These are phyloP conservation scores for Phaffomyces antillensis DNA, from an alignment of 805 yeast genomes.

Conservation along the genomic window DNA sequence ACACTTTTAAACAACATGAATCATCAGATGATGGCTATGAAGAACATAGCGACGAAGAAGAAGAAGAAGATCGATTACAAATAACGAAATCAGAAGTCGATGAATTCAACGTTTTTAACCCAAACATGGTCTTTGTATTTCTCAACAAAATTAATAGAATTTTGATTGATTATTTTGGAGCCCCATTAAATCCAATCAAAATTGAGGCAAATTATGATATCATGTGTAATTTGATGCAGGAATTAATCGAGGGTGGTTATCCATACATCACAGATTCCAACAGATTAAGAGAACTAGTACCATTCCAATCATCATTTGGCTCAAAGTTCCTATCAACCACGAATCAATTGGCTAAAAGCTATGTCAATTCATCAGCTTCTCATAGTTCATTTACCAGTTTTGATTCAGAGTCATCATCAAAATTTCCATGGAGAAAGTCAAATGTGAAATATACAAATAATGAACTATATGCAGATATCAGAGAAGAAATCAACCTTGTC, in stretches of 20 bases:
- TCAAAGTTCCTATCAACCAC: conserved; percentile 30
- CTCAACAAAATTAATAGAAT: conserved; percentile 41
- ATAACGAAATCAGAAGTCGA: background rate
- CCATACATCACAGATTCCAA: conserved; percentile 72
- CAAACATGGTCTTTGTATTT: conserved; percentile 49
- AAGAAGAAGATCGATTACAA: background rate
- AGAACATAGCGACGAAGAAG: background rate
- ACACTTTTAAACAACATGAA: conserved; percentile 10
- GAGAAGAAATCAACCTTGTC: conserved; percentile 56
- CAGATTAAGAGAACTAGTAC: conserved; percentile 61
- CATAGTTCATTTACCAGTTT: conserved; percentile 6
- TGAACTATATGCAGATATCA: conserved; percentile 80
- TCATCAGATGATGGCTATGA: background rate
- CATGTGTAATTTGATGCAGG: conserved; percentile 61
- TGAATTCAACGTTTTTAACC: conserved; percentile 29
- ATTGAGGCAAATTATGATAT: conserved; percentile 67
- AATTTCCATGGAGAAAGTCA: conserved; percentile 72
- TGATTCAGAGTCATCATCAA: conserved; percentile 15
- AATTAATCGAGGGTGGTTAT: conserved; percentile 69
- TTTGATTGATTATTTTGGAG: conserved; percentile 51
- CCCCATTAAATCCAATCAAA: conserved; percentile 47
- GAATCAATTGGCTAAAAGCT: conserved; percentile 24
- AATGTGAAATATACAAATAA: conserved; percentile 69
- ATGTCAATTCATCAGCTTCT: conserved; percentile 12
- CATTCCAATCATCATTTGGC: conserved; percentile 32